Conservation (phyloP, 2,329 filamentous ascomycete species). For the Aspergillus novofumigatus region DNA sequence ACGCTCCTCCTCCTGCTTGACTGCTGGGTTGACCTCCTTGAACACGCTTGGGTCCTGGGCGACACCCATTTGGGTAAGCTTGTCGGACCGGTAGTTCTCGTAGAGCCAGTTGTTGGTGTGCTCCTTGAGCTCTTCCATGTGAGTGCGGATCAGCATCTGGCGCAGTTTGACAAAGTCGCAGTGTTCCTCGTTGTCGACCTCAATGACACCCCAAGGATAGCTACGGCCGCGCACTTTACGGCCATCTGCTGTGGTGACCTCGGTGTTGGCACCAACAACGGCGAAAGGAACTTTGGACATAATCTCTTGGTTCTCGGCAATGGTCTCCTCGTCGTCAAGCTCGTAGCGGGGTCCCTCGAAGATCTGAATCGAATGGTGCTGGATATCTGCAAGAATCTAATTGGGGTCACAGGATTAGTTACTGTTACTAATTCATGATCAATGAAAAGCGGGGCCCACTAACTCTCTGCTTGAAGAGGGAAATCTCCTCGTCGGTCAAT, state of each 20-base stretch:
- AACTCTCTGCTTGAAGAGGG: constrained; percentile 93
- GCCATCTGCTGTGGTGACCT: constrained; percentile 86
- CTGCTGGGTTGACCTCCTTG: constrained; percentile 99
- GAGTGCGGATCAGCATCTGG: constrained; percentile 99
- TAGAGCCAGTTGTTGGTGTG: constrained; percentile 99
- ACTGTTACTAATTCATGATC: constrained; percentile 4
- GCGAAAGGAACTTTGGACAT: constrained; percentile 99
- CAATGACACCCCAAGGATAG: constrained; percentile 97
- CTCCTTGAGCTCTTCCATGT: constrained; percentile 99
- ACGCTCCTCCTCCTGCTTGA: constrained; percentile 99
- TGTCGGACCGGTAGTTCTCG: constrained; percentile 99
- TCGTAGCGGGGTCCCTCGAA: constrained; percentile 98
- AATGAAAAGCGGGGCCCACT: constrained; percentile 33
- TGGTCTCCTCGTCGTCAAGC: constrained; percentile 98
- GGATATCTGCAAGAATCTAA: constrained; percentile 93
- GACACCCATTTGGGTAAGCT: constrained; percentile 97
- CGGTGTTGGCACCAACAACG: constrained; percentile 92
- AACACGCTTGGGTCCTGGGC: constrained; percentile 98
- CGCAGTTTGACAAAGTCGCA: constrained; percentile 99
- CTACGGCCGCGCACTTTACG: constrained; percentile 93
- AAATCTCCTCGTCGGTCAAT: constrained; percentile 93
- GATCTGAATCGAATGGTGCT: constrained; percentile 96
- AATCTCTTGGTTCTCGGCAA: constrained; percentile 99
- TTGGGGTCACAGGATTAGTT: constrained; percentile 13
- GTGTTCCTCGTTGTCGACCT: constrained; percentile 99